Evolutionary conservation across 805 yeast species (phyloP).

Genomic region (Saccharomycopsis schoenii): DNA sequence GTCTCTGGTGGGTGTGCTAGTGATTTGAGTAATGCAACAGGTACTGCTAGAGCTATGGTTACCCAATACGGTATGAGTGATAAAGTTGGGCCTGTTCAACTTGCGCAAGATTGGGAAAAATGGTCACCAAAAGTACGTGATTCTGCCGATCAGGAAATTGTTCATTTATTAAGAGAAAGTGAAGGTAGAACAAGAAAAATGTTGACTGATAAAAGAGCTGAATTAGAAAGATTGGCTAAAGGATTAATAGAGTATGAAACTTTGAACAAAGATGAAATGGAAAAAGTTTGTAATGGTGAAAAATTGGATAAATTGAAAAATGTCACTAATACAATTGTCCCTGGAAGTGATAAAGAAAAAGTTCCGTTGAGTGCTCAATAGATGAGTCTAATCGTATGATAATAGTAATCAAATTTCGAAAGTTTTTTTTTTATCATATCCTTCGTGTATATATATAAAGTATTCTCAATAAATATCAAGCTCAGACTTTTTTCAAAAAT

Average conservation of each 20-base stretch:
- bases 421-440: neutral
- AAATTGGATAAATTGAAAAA: conserved; percentile 56
- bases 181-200: conserved; percentile 71
- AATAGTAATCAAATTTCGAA: neutral
- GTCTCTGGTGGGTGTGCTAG: conserved; percentile 94
- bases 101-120: conserved; percentile 85
- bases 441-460: neutral
- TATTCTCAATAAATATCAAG: neutral
- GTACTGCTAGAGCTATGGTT: conserved; percentile 93
- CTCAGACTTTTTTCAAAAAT: neutral
- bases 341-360: conserved; percentile 24
- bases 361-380: neutral
- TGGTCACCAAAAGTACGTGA: conserved; percentile 89
- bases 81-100: conserved; percentile 81
- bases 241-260: conserved; percentile 95
- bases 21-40: conserved; percentile 82
- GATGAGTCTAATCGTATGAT: neutral
- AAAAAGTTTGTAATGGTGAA: conserved; percentile 75
- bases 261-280: conserved; percentile 82
- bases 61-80: conserved; percentile 95
- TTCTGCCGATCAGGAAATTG: conserved; percentile 86
- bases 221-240: conserved; percentile 80
- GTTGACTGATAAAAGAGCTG: conserved; percentile 50
- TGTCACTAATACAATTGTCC: conserved; percentile 67
- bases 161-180: conserved; percentile 60